Evolutionary conservation across 2,329 filamentous ascomycete genomes (phyloP).

Genomic region (Peltaster fructicola): DNA sequence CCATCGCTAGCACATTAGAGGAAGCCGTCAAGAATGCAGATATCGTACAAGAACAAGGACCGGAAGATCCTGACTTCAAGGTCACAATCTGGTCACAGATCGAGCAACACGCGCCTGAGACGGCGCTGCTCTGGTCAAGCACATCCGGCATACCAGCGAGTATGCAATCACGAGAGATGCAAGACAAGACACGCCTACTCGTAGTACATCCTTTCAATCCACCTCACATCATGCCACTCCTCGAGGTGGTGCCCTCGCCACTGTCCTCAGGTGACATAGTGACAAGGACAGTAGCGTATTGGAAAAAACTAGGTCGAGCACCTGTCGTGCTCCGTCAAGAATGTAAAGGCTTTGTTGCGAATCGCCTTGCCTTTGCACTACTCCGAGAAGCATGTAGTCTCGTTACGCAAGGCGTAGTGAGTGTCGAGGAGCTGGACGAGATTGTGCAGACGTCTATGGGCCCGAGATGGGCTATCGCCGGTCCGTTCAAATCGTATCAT

Average conservation of each 20-base stretch:
- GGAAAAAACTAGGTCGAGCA: constrained; percentile 22
- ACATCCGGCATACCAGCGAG: constrained; percentile 41
- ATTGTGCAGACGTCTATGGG: constrained; percentile 36
- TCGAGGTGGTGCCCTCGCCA: constrained; percentile 38
- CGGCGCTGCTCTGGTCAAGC: constrained; percentile 38
- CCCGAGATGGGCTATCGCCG: constrained; percentile 36
- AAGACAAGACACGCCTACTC: constrained; percentile 28
- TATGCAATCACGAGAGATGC: constrained; percentile 27
- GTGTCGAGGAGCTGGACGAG: constrained; percentile 34
- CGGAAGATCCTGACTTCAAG: constrained; percentile 37
- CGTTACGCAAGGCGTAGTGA: constrained; percentile 35
- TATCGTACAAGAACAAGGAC: constrained; percentile 43
- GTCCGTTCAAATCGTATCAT: constrained; percentile 41
- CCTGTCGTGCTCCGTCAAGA: constrained; percentile 36
- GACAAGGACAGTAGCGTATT: constrained; percentile 28
- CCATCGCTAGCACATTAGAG: constrained; percentile 20
- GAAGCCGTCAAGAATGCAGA: constrained; percentile 29
- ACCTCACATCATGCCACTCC: constrained; percentile 42
- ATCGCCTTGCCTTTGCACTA: constrained; percentile 39
- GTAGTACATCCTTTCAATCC: constrained; percentile 46
- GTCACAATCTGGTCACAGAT: constrained; percentile 33
- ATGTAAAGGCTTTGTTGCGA: constrained; percentile 39
- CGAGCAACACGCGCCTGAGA: constrained; percentile 25
- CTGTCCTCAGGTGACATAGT: constrained; percentile 23
- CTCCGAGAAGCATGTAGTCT: constrained; percentile 38